Evolutionary conservation across 768 basidiomycete species (phyloP), one percentile per base, ranked within the genome.

Genomic region (Termitomyces bulborhizus): DNA sequence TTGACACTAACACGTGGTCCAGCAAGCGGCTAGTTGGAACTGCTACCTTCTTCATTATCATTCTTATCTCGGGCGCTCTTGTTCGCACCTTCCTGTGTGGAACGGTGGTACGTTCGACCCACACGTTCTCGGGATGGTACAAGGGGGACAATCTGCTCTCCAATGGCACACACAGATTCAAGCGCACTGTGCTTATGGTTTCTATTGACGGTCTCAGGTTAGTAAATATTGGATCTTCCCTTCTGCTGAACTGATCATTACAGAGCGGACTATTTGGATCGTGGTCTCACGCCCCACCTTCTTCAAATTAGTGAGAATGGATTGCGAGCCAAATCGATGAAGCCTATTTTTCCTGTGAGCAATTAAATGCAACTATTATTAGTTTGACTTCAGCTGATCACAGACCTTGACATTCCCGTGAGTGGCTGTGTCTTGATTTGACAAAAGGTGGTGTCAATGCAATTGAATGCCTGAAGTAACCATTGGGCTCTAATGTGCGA

Each of bases 351-450:
- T 61, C 94, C 94, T 5, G 90, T 91, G 57, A 62, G 85, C 66
- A 8, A 26, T 21, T 4, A 13, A 24, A 1, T 31, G 9, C n/a
- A 15, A 9, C 6, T 3, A 11, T 1, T 11, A 26, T 24, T 27
- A n/a, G 13, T 11, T 29, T 40, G 6, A 31, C 4, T 9, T 8
- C 11, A 6, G 27, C 4, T 21, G 26, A 36, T 15, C 21, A n/a
- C 57, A 92, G 90, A 90, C 91, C 1, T 68, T 93, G 61, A 96
- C 93, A 2, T 96, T 96, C 63, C 94, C 93, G 84, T 92, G 65
- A 77, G 89, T 77, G 21, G 46, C 39, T 34, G 11, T 27, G 4
- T 29, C 21, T 57, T 56, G 6, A 26, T 27, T 0, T 12, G 51
- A 31, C 8, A 15, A 44, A 15, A 16, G 29, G 16, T 18, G 16